Conservation (phyloP, 495 filamentous ascomycete species). For the Achaetomiella virescens region DNA sequence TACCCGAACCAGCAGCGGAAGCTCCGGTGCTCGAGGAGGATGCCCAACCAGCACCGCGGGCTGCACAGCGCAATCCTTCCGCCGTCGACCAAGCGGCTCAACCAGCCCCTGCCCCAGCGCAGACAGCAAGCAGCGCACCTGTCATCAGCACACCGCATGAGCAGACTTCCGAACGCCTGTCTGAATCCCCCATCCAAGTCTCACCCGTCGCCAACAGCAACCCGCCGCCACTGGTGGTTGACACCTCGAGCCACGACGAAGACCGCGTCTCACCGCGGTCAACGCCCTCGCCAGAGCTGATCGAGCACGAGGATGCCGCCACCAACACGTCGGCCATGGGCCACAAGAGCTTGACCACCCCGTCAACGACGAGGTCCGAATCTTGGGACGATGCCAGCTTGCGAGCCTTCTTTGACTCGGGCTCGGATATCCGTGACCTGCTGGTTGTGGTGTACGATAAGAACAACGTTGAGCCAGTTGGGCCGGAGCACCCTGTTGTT, state of each 20-base stretch:
- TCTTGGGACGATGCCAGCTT: constrained; percentile 83
- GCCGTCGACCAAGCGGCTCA: constrained; percentile 29
- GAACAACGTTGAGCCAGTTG: constrained; percentile 66
- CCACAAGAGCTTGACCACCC: constrained; percentile 40
- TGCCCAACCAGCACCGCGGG: neutral
- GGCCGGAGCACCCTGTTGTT: constrained; percentile 77
- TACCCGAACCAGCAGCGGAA: constrained; percentile 21
- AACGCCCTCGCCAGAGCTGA: constrained; percentile 61
- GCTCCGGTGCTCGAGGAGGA: constrained; percentile 11
- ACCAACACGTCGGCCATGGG: constrained; percentile 16
- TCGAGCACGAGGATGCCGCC: constrained; percentile 43
- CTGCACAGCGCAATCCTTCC: constrained; percentile 10
- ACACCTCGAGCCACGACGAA: constrained; percentile 59
- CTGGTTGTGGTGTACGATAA: constrained; percentile 89
- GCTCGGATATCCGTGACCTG: constrained; percentile 84
- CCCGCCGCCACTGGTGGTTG: constrained; percentile 56
- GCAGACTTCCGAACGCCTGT: constrained; percentile 45
- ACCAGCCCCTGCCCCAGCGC: constrained; percentile 18
- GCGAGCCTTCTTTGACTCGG: constrained; percentile 84
- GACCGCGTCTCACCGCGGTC: constrained; percentile 58
- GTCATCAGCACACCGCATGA: constrained; percentile 11
- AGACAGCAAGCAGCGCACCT: constrained; percentile 19
- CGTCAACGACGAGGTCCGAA: constrained; percentile 33
- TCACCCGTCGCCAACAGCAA: constrained; percentile 50
- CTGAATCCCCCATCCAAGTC: constrained; percentile 73